Percentiles rank a stretch among this genome's conserved stretches.
phyloP scores from a whole-genome alignment of 2,329 filamentous ascomycete genomes.

The Aspergillus quadrilineatus region DNA sequence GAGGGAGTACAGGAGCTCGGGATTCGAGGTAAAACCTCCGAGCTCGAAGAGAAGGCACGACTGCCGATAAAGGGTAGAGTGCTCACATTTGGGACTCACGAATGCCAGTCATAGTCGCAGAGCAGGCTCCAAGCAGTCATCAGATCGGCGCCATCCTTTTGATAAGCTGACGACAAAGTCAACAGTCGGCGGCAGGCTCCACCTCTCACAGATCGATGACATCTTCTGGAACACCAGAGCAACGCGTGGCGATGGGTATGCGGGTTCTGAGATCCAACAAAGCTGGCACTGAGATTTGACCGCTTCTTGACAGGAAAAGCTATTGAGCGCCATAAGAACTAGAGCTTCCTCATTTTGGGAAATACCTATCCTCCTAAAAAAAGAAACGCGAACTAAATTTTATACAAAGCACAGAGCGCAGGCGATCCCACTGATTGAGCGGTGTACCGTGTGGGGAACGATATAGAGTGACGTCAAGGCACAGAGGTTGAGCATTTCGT shows the following conservation, averaged over 20 bases:
- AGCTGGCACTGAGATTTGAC: too few species aligned
- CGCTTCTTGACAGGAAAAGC: too few species aligned
- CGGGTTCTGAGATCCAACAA: not conserved
- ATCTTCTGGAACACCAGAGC: not conserved
- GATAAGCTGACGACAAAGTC: not conserved
- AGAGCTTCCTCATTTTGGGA: too few species aligned
- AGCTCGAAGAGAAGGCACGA: not conserved
- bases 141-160: not conserved
- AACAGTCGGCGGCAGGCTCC: not conserved
- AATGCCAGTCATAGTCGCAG: not conserved
- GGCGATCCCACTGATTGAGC: constrained; percentile 13
- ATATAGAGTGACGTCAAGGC: constrained; percentile 21
- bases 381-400: not conserved
- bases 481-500: constrained; percentile 7
- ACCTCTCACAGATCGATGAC: not conserved
- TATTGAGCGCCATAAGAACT: too few species aligned
- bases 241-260: not conserved
- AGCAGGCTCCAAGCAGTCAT: not conserved
- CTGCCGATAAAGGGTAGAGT: not conserved
- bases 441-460: constrained; percentile 16
- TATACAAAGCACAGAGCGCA: not conserved
- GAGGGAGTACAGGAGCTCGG: not conserved
- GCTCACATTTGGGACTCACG: not conserved
- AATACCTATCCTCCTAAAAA: not conserved
- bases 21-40: not conserved